A percentile compares a stretch with the other conserved stretches of the same genome.
Conservation (phyloP, 768 basidiomycete genomes). For the Kwoniella sp. region DNA sequence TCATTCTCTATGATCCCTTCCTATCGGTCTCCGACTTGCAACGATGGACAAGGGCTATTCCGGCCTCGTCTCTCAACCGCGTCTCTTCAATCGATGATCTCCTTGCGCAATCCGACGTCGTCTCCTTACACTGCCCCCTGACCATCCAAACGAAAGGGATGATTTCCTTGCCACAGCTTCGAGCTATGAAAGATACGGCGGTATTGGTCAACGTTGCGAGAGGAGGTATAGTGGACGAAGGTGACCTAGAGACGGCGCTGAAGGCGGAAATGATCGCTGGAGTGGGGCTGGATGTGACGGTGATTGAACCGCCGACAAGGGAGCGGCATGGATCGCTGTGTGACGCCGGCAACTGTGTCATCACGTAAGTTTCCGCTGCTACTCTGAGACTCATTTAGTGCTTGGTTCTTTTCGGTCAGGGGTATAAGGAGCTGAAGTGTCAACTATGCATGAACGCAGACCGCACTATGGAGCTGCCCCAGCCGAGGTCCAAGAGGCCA, state of each 20-base stretch:
- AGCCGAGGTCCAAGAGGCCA: slow-evolving; percentile 10
- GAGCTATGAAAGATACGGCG: slow-evolving; percentile 43
- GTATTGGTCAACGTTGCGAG: slow-evolving; percentile 55
- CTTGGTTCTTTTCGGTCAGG: too few species aligned
- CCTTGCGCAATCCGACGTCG: slow-evolving; percentile 45
- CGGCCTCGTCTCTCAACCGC: neutral
- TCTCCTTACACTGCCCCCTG: slow-evolving; percentile 55
- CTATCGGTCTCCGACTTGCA: slow-evolving; percentile 27
- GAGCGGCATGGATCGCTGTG: slow-evolving; percentile 37
- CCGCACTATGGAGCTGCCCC: slow-evolving; percentile 17
- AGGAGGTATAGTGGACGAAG: slow-evolving; percentile 53
- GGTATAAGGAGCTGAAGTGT: neutral
- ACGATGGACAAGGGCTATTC: slow-evolving; percentile 33
- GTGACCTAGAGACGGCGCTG: slow-evolving; percentile 37
- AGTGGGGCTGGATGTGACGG: slow-evolving; percentile 50
- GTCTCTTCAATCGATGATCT: slow-evolving; percentile 43
- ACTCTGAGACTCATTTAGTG: too few species aligned
- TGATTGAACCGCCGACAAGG: slow-evolving; percentile 39
- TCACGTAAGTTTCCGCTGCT: slow-evolving; percentile 1
- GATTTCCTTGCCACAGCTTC: slow-evolving; percentile 44
- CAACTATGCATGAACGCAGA: neutral
- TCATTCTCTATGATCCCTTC: slow-evolving; percentile 51
- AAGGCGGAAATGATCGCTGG: slow-evolving; percentile 37
- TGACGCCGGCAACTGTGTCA: slow-evolving; percentile 8
- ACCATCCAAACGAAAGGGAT: slow-evolving; percentile 43